These are phyloP conservation scores for Beauveria sp. DNA, from an alignment of 2,329 filamentous ascomycete genomes.

Conservation along the genomic window DNA sequence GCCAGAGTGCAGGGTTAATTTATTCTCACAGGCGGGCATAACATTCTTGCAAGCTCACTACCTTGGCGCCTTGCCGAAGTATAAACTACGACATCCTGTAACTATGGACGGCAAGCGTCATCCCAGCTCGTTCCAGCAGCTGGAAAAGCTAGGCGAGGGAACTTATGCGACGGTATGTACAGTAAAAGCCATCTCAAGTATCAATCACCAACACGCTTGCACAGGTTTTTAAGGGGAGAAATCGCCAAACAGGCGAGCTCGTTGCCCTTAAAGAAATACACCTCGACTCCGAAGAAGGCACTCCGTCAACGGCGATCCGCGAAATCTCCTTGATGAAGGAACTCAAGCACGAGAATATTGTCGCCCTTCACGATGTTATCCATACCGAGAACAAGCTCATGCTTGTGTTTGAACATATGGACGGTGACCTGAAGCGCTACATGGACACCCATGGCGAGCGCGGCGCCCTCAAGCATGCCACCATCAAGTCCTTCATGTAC, in stretches of 20 bases:
- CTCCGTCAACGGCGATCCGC: slow-evolving; percentile 91
- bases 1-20: not conserved
- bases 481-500: slow-evolving; percentile 99
- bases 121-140: slow-evolving; percentile 96
- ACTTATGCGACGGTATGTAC: slow-evolving; percentile 87
- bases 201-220: slow-evolving; percentile 1
- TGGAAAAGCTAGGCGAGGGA: slow-evolving; percentile 97
- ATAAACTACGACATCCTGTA: not conserved
- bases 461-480: slow-evolving; percentile 77
- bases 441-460: slow-evolving; percentile 92
- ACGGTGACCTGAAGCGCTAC: slow-evolving; percentile 95
- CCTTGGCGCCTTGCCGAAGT: not conserved
- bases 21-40: not conserved
- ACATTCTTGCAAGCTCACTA: not conserved
- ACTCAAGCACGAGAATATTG: slow-evolving; percentile 97
- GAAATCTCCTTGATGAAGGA: slow-evolving; percentile 99
- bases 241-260: slow-evolving; percentile 91
- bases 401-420: slow-evolving; percentile 99
- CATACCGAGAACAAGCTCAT: slow-evolving; percentile 99
- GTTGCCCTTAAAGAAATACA: slow-evolving; percentile 98
- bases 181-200: not conserved
- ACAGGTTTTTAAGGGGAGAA: slow-evolving; percentile 96
- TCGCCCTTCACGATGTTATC: slow-evolving; percentile 95
- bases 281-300: slow-evolving; percentile 96
- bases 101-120: slow-evolving; percentile 86